Evolutionary conservation across 306 rosid species (phyloP).

Genomic region (Corylus heterophylla): DNA sequence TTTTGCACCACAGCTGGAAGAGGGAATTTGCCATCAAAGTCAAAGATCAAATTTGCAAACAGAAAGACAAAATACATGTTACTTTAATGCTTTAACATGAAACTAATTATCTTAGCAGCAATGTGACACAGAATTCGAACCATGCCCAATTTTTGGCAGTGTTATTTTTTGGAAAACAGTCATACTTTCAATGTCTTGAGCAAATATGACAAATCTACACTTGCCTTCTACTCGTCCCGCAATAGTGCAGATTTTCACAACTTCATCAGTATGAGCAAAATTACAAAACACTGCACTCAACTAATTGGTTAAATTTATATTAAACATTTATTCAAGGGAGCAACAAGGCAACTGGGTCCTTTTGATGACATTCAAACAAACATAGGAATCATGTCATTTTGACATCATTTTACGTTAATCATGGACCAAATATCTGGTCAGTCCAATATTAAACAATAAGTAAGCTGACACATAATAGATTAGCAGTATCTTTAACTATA

Average conservation of each 20-base stretch:
- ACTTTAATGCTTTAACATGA: background rate
- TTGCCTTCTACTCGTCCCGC: background rate
- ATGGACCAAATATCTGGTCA: too few relatives aligned
- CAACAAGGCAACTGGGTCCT: too few relatives aligned
- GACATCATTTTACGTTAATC: background rate
- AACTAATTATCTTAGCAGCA: background rate
- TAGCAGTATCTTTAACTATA: too few relatives aligned
- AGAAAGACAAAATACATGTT: background rate
- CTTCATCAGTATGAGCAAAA: background rate
- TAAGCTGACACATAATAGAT: too few relatives aligned
- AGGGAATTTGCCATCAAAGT: background rate
- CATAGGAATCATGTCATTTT: too few relatives aligned
- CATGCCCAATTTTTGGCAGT: background rate
- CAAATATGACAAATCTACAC: background rate
- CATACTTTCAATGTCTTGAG: background rate
- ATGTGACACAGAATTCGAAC: background rate
- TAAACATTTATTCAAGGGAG: too few relatives aligned
- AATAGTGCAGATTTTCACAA: background rate
- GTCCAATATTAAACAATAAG: too few relatives aligned
- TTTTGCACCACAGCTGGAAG: background rate
- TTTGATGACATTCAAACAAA: too few relatives aligned
- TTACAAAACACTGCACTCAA: too few relatives aligned
- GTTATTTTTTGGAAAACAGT: background rate
- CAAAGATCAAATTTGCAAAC: background rate
- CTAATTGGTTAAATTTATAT: too few relatives aligned